These are phyloP conservation scores for Phytopythium oedochilum DNA, from an alignment of 352 stramenopile species.

Conservation along the genomic window DNA sequence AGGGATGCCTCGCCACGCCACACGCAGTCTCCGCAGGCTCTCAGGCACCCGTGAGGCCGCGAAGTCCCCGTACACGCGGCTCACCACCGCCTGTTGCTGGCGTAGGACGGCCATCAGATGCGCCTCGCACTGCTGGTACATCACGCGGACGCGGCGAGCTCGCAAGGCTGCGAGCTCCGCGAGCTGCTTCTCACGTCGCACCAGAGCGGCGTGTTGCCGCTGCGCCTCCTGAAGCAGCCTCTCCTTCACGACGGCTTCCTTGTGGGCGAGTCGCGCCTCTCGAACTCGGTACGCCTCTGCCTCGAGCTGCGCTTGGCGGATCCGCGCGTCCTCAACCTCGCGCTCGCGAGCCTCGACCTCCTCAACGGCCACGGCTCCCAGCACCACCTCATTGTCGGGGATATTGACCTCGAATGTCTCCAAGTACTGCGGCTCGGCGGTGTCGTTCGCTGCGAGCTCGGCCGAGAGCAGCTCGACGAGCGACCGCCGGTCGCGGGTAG, in stretches of 20 bases:
- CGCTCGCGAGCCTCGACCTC: slow-evolving; percentile 55
- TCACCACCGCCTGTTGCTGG: slow-evolving; percentile 60
- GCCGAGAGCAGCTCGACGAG: slow-evolving; percentile 48
- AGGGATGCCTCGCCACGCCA: slow-evolving; percentile 71
- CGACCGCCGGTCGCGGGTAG: slow-evolving; percentile 19
- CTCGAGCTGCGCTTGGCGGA: slow-evolving; percentile 46
- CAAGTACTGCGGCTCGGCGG: slow-evolving; percentile 39
- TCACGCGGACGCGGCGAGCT: slow-evolving; percentile 45
- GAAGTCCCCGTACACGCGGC: slow-evolving; percentile 56
- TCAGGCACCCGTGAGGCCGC: slow-evolving; percentile 27
- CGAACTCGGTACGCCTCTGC: slow-evolving; percentile 41
- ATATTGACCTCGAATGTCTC: slow-evolving; percentile 69
- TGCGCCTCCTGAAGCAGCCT: slow-evolving; percentile 36
- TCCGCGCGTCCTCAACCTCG: slow-evolving; percentile 48
- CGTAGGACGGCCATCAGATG: slow-evolving; percentile 48
- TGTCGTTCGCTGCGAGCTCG: slow-evolving; percentile 27
- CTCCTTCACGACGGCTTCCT: slow-evolving; percentile 30
- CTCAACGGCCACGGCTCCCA: slow-evolving; percentile 53
- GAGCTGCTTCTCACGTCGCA: slow-evolving; percentile 38
- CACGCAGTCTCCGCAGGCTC: slow-evolving; percentile 48
- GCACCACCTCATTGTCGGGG: slow-evolving; percentile 52
- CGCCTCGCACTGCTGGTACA: slow-evolving; percentile 71
- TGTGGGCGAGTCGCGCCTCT: slow-evolving; percentile 35
- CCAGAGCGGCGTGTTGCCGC: slow-evolving; percentile 31
- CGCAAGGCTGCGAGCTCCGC: slow-evolving; percentile 35